Conservation (phyloP, 257 asterid genomes). For the Solanum lignicaule region DNA sequence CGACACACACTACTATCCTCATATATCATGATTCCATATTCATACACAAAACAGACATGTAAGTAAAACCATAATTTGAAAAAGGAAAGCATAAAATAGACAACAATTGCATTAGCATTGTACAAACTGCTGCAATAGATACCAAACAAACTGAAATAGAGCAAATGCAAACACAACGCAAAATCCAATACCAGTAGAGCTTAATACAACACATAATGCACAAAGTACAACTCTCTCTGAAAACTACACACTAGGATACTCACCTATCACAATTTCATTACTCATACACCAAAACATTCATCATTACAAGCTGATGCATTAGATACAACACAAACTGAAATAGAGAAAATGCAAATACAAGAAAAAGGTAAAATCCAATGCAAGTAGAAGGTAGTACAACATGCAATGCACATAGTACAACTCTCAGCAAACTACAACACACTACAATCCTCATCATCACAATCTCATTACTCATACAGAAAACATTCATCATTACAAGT, state of each 20-base stretch:
- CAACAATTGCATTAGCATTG: neutral
- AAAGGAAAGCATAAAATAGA: neutral
- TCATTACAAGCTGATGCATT: neutral
- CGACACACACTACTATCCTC: neutral
- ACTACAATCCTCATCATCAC: neutral
- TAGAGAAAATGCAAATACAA: neutral
- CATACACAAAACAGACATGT: neutral
- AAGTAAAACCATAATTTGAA: neutral
- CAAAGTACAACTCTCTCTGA: neutral
- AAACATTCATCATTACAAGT: neutral
- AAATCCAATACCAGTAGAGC: neutral
- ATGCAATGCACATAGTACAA: neutral
- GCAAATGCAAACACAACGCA: neutral
- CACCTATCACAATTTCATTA: neutral
- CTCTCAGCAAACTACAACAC: neutral
- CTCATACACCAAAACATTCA: neutral
- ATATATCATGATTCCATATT: neutral
- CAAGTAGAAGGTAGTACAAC: neutral
- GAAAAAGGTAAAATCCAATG: neutral
- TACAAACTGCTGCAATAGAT: neutral
- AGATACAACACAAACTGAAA: neutral
- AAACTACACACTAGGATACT: neutral
- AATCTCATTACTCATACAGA: neutral
- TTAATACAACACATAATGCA: neutral
- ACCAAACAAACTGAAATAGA: neutral